Conservation (phyloP, 768 basidiomycete species). For the Auricularia heimuer region DNA sequence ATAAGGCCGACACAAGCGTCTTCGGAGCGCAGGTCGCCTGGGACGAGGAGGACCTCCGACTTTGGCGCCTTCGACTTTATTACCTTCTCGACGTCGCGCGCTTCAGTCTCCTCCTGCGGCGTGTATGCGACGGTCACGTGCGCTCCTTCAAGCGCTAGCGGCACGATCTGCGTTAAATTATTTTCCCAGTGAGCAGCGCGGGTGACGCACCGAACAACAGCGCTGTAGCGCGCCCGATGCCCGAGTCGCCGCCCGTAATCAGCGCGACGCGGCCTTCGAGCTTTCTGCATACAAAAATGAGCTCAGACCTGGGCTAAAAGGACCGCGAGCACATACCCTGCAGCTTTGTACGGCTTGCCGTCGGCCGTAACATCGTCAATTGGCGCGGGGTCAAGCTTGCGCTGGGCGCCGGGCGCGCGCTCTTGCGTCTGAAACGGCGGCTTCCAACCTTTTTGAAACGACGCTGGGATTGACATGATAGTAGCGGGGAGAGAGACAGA, state of each 20-base stretch:
- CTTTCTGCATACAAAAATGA: slow-evolving; percentile 16
- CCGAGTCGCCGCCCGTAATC: slow-evolving; percentile 42
- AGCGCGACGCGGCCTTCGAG: slow-evolving; percentile 38
- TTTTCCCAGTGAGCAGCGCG: not conserved
- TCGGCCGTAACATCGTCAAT: slow-evolving; percentile 34
- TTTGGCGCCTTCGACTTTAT: slow-evolving; percentile 32
- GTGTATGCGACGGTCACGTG: not conserved
- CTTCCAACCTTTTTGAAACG: slow-evolving; percentile 25
- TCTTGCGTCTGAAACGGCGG: slow-evolving; percentile 22
- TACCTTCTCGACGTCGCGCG: slow-evolving; percentile 24
- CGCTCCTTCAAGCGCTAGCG: not conserved
- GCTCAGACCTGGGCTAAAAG: not conserved
- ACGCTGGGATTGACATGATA: slow-evolving; percentile 7
- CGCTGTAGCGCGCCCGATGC: slow-evolving; percentile 36
- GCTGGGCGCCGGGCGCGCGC: slow-evolving; percentile 22
- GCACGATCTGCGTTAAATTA: not conserved
- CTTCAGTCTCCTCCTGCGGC: slow-evolving; percentile 31
- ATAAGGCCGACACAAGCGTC: slow-evolving; percentile 29
- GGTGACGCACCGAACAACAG: slow-evolving; percentile 26
- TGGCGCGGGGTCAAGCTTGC: slow-evolving; percentile 23
- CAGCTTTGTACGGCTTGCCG: slow-evolving; percentile 34
- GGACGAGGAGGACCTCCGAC: slow-evolving; percentile 26
- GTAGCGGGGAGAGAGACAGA: not conserved
- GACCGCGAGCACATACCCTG: slow-evolving; percentile 14
- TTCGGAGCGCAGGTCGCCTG: slow-evolving; percentile 32